Percentiles rank a stretch among this genome's conserved stretches.
These are phyloP conservation scores for Candida neerlandica DNA, from an alignment of 1,139 yeast genomes.

Conservation along the genomic window DNA sequence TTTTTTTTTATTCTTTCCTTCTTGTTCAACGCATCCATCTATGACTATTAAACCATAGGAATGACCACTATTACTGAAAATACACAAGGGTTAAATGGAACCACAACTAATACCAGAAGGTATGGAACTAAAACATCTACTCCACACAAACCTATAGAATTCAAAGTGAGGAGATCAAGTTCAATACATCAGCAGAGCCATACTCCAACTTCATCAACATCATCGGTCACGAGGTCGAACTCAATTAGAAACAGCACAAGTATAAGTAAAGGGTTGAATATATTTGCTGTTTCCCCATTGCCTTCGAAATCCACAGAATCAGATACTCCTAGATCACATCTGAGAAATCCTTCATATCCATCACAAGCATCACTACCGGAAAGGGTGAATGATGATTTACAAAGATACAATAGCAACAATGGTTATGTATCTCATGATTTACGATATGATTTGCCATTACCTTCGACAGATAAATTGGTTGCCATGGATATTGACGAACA, in stretches of 20 bases:
- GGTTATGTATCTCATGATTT: conserved; percentile 16
- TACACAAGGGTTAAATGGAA: conserved; percentile 2
- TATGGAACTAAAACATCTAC: neutral
- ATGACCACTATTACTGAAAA: conserved; percentile 2
- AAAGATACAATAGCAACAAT: neutral
- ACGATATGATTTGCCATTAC: conserved; percentile 33
- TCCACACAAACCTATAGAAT: conserved; percentile 7
- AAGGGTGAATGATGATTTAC: conserved; percentile 1
- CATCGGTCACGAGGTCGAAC: conserved; percentile 1
- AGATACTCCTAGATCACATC: conserved; percentile 1
- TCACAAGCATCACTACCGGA: conserved; percentile 8
- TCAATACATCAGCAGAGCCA: neutral
- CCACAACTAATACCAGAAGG: neutral
- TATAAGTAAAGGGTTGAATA: conserved; percentile 14
- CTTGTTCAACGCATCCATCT: neutral
- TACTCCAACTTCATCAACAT: neutral
- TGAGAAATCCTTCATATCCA: conserved; percentile 4
- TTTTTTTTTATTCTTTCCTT: neutral
- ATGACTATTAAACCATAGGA: neutral
- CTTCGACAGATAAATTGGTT: conserved; percentile 32
- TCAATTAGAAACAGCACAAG: conserved; percentile 6
- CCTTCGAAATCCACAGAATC: conserved; percentile 5
- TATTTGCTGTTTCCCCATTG: conserved; percentile 18
- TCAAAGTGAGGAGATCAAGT: conserved; percentile 11
- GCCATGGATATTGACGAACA: conserved; percentile 53